Percentiles rank a stretch among this genome's conserved stretches.
Evolutionary conservation across 148 eudicot species (phyloP).

Genomic region (Rhododendron vialii): DNA sequence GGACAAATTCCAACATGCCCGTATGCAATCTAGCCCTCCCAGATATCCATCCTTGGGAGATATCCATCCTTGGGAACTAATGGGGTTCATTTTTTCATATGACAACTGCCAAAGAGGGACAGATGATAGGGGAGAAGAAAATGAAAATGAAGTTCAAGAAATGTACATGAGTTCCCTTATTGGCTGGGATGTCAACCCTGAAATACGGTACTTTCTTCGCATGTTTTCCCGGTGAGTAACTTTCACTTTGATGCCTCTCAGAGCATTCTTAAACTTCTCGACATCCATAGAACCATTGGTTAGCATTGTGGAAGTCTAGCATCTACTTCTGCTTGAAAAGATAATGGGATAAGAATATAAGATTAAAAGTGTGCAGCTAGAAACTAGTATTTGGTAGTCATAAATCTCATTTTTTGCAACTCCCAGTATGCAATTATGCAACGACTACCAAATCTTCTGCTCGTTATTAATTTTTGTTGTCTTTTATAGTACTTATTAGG

Average conservation of each 20-base stretch:
- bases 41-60: not conserved
- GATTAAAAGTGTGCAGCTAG: not conserved
- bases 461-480: too few relatives aligned
- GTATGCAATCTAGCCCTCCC: too few relatives aligned
- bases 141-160: not conserved
- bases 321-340: not conserved
- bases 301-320: not conserved
- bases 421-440: too few relatives aligned
- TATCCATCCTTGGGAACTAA: not conserved
- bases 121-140: too few relatives aligned
- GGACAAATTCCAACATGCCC: too few relatives aligned
- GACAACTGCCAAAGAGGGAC: not conserved
- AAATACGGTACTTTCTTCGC: slow-evolving; percentile 78
- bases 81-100: not conserved
- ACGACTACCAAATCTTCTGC: too few relatives aligned
- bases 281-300: not conserved
- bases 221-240: slow-evolving; percentile 81
- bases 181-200: slow-evolving; percentile 84
- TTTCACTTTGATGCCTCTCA: slow-evolving; percentile 91
- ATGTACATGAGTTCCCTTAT: slow-evolving; percentile 78
- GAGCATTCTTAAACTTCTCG: slow-evolving; percentile 76
- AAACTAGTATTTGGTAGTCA: too few relatives aligned
- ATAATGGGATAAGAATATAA: not conserved
- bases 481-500: too few relatives aligned
- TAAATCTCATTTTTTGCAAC: too few relatives aligned